Evolutionary conservation across 176 grass and related monocot species (phyloP), one percentile per base, ranked within the genome.

Genomic region (Musa itinerans): DNA sequence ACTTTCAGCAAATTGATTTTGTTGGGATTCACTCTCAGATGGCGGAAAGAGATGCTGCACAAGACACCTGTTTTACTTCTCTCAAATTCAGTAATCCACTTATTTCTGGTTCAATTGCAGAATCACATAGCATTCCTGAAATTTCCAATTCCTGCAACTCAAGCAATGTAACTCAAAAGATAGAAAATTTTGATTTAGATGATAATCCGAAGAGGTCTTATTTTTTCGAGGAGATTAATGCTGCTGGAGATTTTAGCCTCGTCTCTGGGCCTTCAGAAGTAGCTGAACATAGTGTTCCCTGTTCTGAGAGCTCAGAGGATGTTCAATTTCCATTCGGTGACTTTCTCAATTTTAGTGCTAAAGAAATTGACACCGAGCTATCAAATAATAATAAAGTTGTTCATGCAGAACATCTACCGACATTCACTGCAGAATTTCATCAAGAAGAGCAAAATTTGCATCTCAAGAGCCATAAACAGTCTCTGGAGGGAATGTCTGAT

Each of bases 321-420:
- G 81, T 82, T 75, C 90, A 90, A 78, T 97, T 97, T 54, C 80
- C 87, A 50, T 89, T 83, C 81, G 87, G 82, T 80, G 94, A 89
- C 51, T 71, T 57, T 58, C 82, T 83, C 80, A 82, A 76, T 78
- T 83, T 78, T 85, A 24, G 52, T 27, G 83, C 89, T 80, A 81
- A 61, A 85, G 83, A 87, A 54, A 83, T 59, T 12, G 54, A 68
- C 58, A 71, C 66, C 72, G 73, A 74, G 17, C 2, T 26, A 50
- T 65, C 24, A 72, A 53, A 63, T 77, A 21, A 80, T 71, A 77
- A 76, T 10, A 55, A 14, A 84, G 75, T 49, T 74, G 76, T 52
- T 76, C 34, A 68, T 76, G 54, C 71, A 82, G 71, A 56, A 83
- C 81, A 83, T 55, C 26, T 27, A 65, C 70, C 68, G 14, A 69